Evolutionary conservation across 78 protist genomes (phyloP).

Genomic region (Salpingoeca rosetta): DNA sequence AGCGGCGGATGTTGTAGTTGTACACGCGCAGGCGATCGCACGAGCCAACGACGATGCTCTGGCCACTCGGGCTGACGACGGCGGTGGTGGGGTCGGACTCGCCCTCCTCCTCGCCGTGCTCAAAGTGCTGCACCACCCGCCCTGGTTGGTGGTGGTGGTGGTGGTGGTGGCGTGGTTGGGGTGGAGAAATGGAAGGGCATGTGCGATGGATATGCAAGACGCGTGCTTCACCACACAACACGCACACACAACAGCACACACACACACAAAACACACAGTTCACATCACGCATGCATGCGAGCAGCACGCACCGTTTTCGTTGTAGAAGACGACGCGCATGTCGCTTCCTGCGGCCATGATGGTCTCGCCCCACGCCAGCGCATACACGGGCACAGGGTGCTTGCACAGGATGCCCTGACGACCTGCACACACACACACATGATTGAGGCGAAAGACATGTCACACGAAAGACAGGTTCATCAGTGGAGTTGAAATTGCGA

Average conservation of each 20-base stretch:
- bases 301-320: conserved; percentile 12
- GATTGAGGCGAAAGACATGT: no score
- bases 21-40: conserved; percentile 51
- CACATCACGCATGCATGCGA: background rate
- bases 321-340: conserved; percentile 35
- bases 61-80: conserved; percentile 52
- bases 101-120: conserved; percentile 16
- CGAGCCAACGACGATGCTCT: conserved; percentile 46
- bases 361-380: conserved; percentile 58
- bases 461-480: no score
- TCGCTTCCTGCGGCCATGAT: conserved; percentile 55
- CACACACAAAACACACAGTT: background rate
- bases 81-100: conserved; percentile 7
- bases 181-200: background rate
- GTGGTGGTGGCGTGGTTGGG: background rate
- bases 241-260: background rate
- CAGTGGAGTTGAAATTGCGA: no score
- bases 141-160: no score
- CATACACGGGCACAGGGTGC: conserved; percentile 43
- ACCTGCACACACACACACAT: no score
- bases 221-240: background rate
- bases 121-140: conserved; percentile 36
- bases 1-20: conserved; percentile 25
- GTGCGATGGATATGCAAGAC: background rate
- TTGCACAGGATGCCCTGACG: background rate